Evolutionary conservation across 768 basidiomycete genomes (phyloP).

Genomic region (Artomyces pyxidatus): DNA sequence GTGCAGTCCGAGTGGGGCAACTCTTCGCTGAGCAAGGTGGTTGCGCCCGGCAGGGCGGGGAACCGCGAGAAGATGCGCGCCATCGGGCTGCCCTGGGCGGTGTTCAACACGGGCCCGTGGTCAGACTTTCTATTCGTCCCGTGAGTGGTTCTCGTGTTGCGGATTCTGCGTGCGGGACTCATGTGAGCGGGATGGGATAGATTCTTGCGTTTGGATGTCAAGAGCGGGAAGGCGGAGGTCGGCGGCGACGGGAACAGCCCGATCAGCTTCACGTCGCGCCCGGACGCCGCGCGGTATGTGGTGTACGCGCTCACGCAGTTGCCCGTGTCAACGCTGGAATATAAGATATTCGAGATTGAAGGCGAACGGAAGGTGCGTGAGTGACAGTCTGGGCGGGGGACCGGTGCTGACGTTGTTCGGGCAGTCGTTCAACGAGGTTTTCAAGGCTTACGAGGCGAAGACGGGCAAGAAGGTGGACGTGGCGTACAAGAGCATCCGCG

Average conservation of each 20-base stretch:
- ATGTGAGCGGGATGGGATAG: background rate
- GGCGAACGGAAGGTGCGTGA: slow-evolving; percentile 1
- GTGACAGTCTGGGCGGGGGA: background rate
- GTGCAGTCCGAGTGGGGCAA: slow-evolving; percentile 18
- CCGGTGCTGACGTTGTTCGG: background rate
- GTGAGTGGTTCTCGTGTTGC: slow-evolving; percentile 3
- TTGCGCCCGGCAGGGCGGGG: no score
- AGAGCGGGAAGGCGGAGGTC: background rate
- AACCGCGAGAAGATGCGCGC: background rate
- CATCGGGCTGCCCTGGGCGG: slow-evolving; percentile 4
- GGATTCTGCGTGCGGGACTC: no score
- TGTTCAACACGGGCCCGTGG: slow-evolving; percentile 6
- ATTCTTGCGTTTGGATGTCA: background rate
- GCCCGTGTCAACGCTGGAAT: background rate
- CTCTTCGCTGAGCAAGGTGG: slow-evolving; percentile 1
- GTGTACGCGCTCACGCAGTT: slow-evolving; percentile 6
- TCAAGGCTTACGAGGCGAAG: background rate
- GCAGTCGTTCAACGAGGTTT: slow-evolving; percentile 7
- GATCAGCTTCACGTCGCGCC: slow-evolving; percentile 4
- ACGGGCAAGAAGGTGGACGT: background rate
- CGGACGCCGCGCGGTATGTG: slow-evolving; percentile 8
- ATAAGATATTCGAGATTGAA: background rate
- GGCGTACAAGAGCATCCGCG: background rate
- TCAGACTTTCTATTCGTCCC: background rate
- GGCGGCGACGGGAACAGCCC: slow-evolving; percentile 3